Evolutionary conservation across 805 yeast genomes (phyloP), one percentile per base, ranked within the genome.

Genomic region (Lipomyces chichibuensis): DNA sequence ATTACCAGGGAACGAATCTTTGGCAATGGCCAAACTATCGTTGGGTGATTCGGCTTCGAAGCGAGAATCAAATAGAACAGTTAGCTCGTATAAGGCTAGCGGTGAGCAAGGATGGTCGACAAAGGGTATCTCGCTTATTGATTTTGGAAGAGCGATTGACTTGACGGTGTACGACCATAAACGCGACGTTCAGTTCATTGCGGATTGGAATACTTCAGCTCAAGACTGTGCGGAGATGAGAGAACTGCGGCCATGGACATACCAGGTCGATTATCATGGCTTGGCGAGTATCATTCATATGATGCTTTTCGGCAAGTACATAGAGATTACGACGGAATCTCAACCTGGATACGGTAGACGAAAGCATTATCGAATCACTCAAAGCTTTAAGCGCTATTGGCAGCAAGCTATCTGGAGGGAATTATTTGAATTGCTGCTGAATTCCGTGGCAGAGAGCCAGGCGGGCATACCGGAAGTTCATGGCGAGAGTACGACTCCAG

Each of bases 201-300:
- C 89, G 23, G 81, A 84, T 70, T 87, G 90, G 87, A 80, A 82
- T 37, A 79, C 86, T 0, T 90, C 87, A 69, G 82, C 84, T 64
- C 90, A 85, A 69, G 96, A 90, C 71, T 91, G 96, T 74, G 85
- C 85, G 3, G 91, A 88, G 72, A 85, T 90, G 87, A 79, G 85
- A 63, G 77, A 83, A 2, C 80, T 83, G 3, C 74, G 80, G 60
- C 84, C 89, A 0, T 92, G 97, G 96, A 84, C 85, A 1, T 90
- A 83, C 73, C 92, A 92, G 74, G 87, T 88, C 2, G 98, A 92
- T 77, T 91, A 91, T 75, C 89, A 84, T 75, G 97, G 97, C 0
- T 69, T 91, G 23, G 97, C 97, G 0, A 84, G 87, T 43, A 84
- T 90, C 0, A 79, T 91, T 1, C 94, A 92, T 73, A 83, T 87